phyloP scores from a whole-genome alignment of 371 early-diverging fungal species.

The Mortierella sp. region DNA sequence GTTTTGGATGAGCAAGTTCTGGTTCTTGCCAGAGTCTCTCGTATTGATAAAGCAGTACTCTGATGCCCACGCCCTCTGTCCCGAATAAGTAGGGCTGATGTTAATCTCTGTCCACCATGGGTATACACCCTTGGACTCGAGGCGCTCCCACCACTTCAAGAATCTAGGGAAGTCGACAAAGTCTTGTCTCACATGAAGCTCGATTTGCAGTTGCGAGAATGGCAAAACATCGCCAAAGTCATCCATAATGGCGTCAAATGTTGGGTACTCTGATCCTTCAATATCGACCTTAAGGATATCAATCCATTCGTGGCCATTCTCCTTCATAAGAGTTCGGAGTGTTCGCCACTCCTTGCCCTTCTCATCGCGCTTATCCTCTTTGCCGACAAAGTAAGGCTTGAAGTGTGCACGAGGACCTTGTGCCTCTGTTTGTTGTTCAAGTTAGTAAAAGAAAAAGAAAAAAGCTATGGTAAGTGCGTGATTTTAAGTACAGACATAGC shows the following conservation, averaged over 20 bases:
- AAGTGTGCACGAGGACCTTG: slow-evolving; percentile 26
- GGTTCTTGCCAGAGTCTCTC: slow-evolving; percentile 2
- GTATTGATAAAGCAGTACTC: slow-evolving; percentile 27
- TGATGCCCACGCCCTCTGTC: slow-evolving; percentile 22
- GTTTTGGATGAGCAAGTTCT: slow-evolving; percentile 4
- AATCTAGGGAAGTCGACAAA: slow-evolving; percentile 21
- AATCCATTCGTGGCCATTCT: slow-evolving; percentile 55
- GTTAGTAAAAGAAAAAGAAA: not conserved
- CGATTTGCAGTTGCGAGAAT: slow-evolving; percentile 51
- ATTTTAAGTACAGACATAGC: no score
- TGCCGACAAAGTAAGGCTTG: slow-evolving; percentile 37
- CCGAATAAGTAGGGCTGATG: slow-evolving; percentile 13
- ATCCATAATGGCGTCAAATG: slow-evolving; percentile 45
- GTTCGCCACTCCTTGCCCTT: slow-evolving; percentile 25
- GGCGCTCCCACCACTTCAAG: slow-evolving; percentile 47
- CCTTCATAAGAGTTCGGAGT: slow-evolving; percentile 41
- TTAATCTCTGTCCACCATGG: slow-evolving; percentile 54
- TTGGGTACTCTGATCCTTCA: slow-evolving; percentile 35
- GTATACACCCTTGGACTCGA: slow-evolving; percentile 36
- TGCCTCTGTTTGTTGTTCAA: slow-evolving; percentile 5
- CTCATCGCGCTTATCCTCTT: slow-evolving; percentile 13
- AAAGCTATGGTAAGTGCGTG: no score
- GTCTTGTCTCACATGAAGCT: slow-evolving; percentile 29
- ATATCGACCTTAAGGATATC: slow-evolving; percentile 51
- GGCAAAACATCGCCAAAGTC: slow-evolving; percentile 37